phyloP scores from a whole-genome alignment of 2,329 filamentous ascomycete genomes.

The Pestalotiopsis sp. region DNA sequence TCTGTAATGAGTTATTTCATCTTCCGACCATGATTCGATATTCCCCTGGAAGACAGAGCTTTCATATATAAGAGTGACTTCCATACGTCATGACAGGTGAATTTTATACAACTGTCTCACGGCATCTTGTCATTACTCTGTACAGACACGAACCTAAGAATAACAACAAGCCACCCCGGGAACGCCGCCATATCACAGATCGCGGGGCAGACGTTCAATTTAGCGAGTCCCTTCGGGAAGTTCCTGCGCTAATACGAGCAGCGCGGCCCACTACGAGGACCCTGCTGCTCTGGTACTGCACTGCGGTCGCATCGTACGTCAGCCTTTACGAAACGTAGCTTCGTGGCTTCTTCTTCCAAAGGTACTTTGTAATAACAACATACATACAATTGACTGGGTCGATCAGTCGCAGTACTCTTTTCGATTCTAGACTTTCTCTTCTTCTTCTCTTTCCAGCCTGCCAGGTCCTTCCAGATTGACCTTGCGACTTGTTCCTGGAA shows the following conservation, averaged over 20 bases:
- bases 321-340: conserved; percentile 11
- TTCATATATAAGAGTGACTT: too few relatives aligned
- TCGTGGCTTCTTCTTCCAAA: conserved; percentile 6
- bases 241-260: background rate
- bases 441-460: background rate
- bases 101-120: too few relatives aligned
- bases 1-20: too few relatives aligned
- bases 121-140: background rate
- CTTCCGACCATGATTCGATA: too few relatives aligned
- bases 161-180: background rate
- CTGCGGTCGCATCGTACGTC: conserved; percentile 4
- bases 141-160: background rate
- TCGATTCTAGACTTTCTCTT: background rate
- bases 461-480: background rate
- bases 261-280: too few relatives aligned
- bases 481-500: background rate
- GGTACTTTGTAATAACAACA: background rate
- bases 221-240: background rate
- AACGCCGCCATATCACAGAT: background rate
- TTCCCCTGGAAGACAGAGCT: too few relatives aligned
- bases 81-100: too few relatives aligned
- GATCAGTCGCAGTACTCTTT: background rate
- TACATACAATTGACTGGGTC: background rate
- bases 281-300: too few relatives aligned
- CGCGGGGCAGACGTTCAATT: background rate